A percentile compares a stretch with the other conserved stretches of the same genome.
Evolutionary conservation across 2,329 filamentous ascomycete genomes (phyloP).

Genomic region (Clonostachys rosea): DNA sequence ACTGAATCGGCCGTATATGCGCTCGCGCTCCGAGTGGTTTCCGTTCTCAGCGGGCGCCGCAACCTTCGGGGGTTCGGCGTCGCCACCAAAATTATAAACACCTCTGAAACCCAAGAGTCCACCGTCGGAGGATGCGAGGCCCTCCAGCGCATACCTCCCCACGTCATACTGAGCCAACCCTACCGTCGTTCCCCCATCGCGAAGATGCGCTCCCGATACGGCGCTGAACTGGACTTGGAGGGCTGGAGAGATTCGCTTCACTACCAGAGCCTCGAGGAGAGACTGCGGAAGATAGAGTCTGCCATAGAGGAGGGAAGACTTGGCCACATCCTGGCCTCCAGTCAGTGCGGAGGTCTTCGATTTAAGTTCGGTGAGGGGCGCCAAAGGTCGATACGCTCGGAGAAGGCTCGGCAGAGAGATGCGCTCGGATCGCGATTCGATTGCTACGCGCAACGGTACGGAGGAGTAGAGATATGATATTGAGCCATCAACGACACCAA

Average conservation of each 20-base stretch:
- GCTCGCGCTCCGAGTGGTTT: constrained; percentile 41
- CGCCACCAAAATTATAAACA: constrained; percentile 89
- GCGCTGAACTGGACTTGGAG: constrained; percentile 77
- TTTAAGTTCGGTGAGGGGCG: constrained; percentile 44
- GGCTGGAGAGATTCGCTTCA: constrained; percentile 72
- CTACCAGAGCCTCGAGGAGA: constrained; percentile 79
- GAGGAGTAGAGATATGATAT: constrained; percentile 95
- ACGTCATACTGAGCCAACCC: constrained; percentile 76
- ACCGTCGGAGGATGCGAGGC: constrained; percentile 88
- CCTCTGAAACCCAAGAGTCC: constrained; percentile 82
- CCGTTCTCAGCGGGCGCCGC: constrained; percentile 13
- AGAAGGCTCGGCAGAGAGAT: constrained; percentile 76
- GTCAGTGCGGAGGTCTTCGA: constrained; percentile 12
- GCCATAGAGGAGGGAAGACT: constrained; percentile 66
- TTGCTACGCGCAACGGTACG: constrained; percentile 62
- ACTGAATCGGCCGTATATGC: constrained; percentile 77
- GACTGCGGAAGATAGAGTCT: constrained; percentile 79
- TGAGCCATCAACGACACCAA: constrained; percentile 93
- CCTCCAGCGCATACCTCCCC: constrained; percentile 84
- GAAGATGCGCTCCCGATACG: constrained; percentile 67
- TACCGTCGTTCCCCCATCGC: constrained; percentile 72
- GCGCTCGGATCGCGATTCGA: constrained; percentile 64
- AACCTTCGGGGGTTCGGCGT: constrained; percentile 38
- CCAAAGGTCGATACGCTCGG: constrained; percentile 75
- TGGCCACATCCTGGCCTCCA: constrained; percentile 16